A percentile compares a stretch with the other conserved stretches of the same genome.
Evolutionary conservation across 192 early-diverging fungal species (phyloP).

Genomic region (Dissophora ornata): DNA sequence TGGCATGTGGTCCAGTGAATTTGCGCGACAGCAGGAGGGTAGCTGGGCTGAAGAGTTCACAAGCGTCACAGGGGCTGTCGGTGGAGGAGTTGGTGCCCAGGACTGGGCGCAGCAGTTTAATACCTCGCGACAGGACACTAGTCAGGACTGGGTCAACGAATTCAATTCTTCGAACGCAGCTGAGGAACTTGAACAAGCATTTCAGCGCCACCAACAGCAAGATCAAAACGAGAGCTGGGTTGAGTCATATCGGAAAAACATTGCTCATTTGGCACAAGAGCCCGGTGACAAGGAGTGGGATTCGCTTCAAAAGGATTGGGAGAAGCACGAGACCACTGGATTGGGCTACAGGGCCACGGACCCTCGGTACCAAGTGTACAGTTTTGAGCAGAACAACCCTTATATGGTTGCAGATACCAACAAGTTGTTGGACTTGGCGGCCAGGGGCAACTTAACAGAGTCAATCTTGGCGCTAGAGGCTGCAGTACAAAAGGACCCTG

Average conservation of each 20-base stretch:
- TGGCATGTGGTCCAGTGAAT: conserved; percentile 66
- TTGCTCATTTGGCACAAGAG: conserved; percentile 70
- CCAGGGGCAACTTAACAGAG: conserved; percentile 80
- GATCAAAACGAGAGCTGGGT: conserved; percentile 75
- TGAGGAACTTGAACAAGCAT: conserved; percentile 54
- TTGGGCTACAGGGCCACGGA: conserved; percentile 65
- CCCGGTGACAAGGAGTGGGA: conserved; percentile 77
- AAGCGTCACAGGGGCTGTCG: conserved; percentile 54
- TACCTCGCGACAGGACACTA: conserved; percentile 13
- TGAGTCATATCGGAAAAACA: conserved; percentile 74
- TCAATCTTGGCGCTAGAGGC: conserved; percentile 93
- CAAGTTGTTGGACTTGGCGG: conserved; percentile 62
- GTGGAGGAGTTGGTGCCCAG: conserved; percentile 52
- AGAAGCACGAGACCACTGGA: conserved; percentile 54
- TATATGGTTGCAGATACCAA: conserved; percentile 65
- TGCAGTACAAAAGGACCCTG: conserved; percentile 79
- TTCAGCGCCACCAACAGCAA: conserved; percentile 65
- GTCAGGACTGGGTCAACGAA: conserved; percentile 57
- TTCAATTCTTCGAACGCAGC: conserved; percentile 59
- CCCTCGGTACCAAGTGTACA: conserved; percentile 75
- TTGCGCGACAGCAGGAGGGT: conserved; percentile 65
- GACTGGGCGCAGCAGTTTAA: conserved; percentile 61
- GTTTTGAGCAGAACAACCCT: conserved; percentile 81
- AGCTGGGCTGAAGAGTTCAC: conserved; percentile 73
- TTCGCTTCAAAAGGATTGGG: conserved; percentile 78